Conservation (phyloP, 2,329 filamentous ascomycete species). For the Orbilia blumenaviensis region DNA sequence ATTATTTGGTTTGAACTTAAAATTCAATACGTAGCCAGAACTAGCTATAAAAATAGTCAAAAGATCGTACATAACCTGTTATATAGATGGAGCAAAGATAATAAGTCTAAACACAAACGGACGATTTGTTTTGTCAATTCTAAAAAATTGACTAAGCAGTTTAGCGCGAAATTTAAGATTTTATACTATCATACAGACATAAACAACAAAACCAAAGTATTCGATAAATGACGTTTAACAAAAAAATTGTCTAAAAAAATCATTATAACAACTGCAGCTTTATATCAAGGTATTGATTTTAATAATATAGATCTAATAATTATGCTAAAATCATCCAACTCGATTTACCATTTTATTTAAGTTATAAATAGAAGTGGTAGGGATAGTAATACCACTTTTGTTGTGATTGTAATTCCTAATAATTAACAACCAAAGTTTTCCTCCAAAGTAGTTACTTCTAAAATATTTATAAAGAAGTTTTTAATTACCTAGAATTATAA, state of each 20-base stretch:
- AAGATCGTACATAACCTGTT: neutral
- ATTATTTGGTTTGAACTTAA: constrained; percentile 3
- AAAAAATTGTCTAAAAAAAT: neutral
- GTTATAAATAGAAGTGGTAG: neutral
- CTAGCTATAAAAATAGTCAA: neutral
- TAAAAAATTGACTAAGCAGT: neutral
- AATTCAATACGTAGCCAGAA: neutral
- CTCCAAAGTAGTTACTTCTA: neutral
- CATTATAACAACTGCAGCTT: neutral
- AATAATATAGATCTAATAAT: neutral
- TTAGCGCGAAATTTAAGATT: neutral
- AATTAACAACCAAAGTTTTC: neutral
- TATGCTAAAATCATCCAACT: neutral
- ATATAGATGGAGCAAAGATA: neutral
- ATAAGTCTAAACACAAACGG: neutral
- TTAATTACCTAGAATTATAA: neutral
- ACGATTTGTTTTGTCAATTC: neutral
- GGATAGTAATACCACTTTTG: neutral
- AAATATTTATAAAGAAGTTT: neutral
- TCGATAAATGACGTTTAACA: neutral
- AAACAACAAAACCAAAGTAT: neutral
- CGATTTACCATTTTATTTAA: neutral
- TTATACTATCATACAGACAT: neutral
- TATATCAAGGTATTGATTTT: constrained; percentile 1
- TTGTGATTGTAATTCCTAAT: neutral